Evolutionary conservation across 1,284 basidiomycete species (phyloP), one percentile per base, ranked within the genome.

Genomic region (Malassezia globosa): DNA sequence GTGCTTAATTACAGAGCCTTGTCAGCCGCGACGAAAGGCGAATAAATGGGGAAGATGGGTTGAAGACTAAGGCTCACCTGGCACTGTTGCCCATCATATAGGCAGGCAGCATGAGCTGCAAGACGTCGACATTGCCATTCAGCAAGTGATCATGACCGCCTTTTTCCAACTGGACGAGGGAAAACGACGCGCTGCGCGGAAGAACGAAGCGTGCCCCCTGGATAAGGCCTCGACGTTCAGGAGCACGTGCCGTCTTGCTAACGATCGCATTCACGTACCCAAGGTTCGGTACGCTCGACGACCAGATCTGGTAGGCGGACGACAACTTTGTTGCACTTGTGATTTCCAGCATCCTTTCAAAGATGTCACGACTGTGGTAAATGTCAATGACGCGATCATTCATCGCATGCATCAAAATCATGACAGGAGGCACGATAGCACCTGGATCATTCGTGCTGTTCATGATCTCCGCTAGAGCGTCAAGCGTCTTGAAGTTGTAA

Each of bases 351-450:
- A 33, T 38, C 10, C 22, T 27, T 7, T 45, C n/a, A 42, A 60
- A 61, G 3, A 67, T 48, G 1, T 31, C 36, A 1, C 52, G 37
- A 3, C 56, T 84, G 68, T 95, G 89, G 0, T 77, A 74, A 61
- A 78, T 73, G 0, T 84, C 84, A 45, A 94, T 89, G 33, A 87
- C 82, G 63, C 76, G 77, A 73, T 95, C 89, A 64, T 87, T 77
- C 58, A 80, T 77, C 1, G 87, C 81, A 67, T 94, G 88, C 0
- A 80, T 80, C 54, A 94, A 77, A 11, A 92, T 73, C 5, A 87
- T 78, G 4, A 83, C 78, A 0, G 79, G 79, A 26, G 79, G 77
- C 45, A 82, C 78, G 58, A 75, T 74, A 80, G 82, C 61, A 14
- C 49, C 34, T 3, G 31, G 24, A 4, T 38, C 31, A 8, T 19